Percentiles rank a stretch among this genome's conserved stretches.
phyloP scores from a whole-genome alignment of 192 early-diverging fungal genomes.

The Coemansia sp. region DNA sequence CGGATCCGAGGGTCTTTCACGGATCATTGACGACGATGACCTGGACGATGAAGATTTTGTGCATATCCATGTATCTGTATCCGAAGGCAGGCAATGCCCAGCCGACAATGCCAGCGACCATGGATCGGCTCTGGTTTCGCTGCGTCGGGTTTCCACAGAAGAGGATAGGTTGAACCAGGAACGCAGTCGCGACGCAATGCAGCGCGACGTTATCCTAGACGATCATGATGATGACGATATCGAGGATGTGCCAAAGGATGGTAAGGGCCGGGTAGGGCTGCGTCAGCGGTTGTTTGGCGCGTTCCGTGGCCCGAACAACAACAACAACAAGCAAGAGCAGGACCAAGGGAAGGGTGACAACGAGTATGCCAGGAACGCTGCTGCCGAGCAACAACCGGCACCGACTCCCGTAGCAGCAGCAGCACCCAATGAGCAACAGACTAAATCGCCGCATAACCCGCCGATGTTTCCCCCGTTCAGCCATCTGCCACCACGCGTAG shows the following conservation, averaged over 20 bases:
- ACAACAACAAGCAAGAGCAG: not conserved
- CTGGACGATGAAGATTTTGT: slow-evolving; percentile 13
- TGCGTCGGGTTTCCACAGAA: slow-evolving; percentile 20
- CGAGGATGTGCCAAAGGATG: not conserved
- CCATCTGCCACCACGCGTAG: slow-evolving; percentile 41
- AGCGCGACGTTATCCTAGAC: not conserved
- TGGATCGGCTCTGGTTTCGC: slow-evolving; percentile 23
- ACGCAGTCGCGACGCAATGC: not conserved
- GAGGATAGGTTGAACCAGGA: not conserved
- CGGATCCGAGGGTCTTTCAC: slow-evolving; percentile 8
- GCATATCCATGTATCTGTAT: slow-evolving; percentile 5
- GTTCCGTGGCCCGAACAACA: not conserved
- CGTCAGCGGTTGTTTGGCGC: slow-evolving; percentile 29
- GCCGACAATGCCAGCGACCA: slow-evolving; percentile 4
- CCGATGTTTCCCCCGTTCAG: slow-evolving; percentile 57
- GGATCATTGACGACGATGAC: slow-evolving; percentile 6
- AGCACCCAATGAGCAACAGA: not conserved
- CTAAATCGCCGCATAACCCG: slow-evolving; percentile 7
- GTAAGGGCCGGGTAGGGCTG: not conserved
- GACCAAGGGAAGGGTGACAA: not conserved
- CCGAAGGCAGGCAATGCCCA: not conserved
- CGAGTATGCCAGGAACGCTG: not conserved
- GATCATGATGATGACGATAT: slow-evolving; percentile 4
- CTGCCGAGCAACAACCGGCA: slow-evolving; percentile 5
- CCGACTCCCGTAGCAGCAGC: not conserved